A percentile compares a stretch with the other conserved stretches of the same genome.
Evolutionary conservation across 768 basidiomycete species (phyloP).

Genomic region (Clitopilus passeckerianus): DNA sequence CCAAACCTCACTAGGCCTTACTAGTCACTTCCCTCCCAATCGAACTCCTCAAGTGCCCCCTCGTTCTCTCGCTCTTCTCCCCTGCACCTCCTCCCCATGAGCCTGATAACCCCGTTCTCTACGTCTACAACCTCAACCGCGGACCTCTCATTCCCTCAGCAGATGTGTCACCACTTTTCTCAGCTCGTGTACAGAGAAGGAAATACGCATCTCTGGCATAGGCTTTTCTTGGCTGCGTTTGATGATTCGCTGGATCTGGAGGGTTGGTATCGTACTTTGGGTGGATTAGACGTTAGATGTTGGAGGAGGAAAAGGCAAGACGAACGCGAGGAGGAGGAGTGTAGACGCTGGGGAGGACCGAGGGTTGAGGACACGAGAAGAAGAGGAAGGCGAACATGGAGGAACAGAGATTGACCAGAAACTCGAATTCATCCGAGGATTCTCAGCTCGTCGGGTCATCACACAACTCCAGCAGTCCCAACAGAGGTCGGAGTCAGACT

Average conservation of each 20-base stretch:
- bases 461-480: background rate
- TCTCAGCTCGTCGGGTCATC: background rate
- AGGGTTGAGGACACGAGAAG: no score
- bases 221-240: background rate
- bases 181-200: background rate
- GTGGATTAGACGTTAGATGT: background rate
- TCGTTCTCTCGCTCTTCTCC: slow-evolving; percentile 8
- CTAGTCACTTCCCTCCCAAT: no score
- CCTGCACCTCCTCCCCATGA: slow-evolving; percentile 7
- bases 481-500: background rate
- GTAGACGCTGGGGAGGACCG: background rate
- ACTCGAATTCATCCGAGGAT: background rate
- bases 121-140: slow-evolving; percentile 11
- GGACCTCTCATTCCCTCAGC: background rate
- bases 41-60: slow-evolving; percentile 13
- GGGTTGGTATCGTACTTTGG: background rate
- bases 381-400: no score
- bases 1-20: no score
- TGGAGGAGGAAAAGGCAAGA: no score
- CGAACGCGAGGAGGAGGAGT: no score
- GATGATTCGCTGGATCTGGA: background rate
- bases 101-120: no score
- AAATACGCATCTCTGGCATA: background rate
- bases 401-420: background rate
- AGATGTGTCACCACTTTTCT: background rate